Evolutionary conservation across 306 rosid species (phyloP).

Genomic region (Abrus precatorius): DNA sequence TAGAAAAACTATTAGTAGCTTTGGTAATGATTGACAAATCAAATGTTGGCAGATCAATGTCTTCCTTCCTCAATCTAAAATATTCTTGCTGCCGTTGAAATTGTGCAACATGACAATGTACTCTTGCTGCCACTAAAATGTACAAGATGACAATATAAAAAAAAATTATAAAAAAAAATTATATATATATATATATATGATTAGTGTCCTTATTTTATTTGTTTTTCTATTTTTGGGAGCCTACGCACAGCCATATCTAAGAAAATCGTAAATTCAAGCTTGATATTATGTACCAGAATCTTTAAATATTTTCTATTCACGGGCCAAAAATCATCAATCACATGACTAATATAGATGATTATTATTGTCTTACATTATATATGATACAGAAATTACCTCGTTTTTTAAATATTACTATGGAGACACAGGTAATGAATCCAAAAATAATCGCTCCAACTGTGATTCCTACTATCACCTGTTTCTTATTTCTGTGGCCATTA

Average conservation of each 20-base stretch:
- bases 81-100: conserved; percentile 8
- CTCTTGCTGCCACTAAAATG: conserved; percentile 29
- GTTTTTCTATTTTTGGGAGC: background rate
- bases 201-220: background rate
- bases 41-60: conserved; percentile 52
- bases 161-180: too few species aligned
- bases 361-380: too few species aligned
- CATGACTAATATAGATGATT: too few species aligned
- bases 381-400: too few species aligned
- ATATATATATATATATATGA: background rate
- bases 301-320: background rate
- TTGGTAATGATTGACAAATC: conserved; percentile 42
- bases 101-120: background rate
- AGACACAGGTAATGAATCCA: conserved; percentile 20
- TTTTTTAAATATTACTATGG: background rate
- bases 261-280: background rate
- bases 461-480: conserved; percentile 4
- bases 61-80: conserved; percentile 18
- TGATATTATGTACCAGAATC: background rate
- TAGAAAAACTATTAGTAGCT: conserved; percentile 55
- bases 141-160: background rate
- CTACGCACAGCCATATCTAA: background rate
- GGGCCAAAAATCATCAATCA: too few species aligned
- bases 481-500: conserved; percentile 5
- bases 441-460: conserved; percentile 11